Conservation (phyloP, 2,329 filamentous ascomycete species). For the Xylaria sp. region DNA sequence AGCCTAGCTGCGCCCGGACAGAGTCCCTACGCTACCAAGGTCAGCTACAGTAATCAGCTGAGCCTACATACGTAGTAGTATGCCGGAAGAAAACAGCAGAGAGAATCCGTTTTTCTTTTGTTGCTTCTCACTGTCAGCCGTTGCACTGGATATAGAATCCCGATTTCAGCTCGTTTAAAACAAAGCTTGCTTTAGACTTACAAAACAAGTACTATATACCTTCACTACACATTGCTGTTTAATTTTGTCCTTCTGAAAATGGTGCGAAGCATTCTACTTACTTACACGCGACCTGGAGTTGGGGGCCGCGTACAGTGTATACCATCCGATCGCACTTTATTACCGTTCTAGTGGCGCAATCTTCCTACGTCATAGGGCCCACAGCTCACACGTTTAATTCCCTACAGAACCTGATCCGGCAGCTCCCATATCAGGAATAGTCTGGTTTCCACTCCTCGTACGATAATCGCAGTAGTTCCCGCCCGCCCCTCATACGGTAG, state of each 20-base stretch:
- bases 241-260: neutral
- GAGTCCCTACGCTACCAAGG: too few relatives aligned
- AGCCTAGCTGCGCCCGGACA: too few relatives aligned
- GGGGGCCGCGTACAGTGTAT: slow-evolving; percentile 10
- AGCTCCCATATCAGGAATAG: slow-evolving; percentile 25
- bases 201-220: neutral
- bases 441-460: slow-evolving; percentile 13
- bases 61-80: too few relatives aligned
- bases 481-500: slow-evolving; percentile 9
- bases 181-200: neutral
- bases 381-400: neutral
- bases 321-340: slow-evolving; percentile 21
- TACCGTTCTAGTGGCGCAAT: slow-evolving; percentile 24
- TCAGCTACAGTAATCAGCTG: too few relatives aligned
- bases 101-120: neutral
- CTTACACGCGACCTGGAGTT: neutral
- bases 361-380: slow-evolving; percentile 25
- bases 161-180: neutral
- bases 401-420: slow-evolving; percentile 19
- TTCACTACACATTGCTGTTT: too few relatives aligned
- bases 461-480: slow-evolving; percentile 23
- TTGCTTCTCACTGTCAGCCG: neutral
- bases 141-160: neutral
- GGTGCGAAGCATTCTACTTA: neutral
- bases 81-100: too few relatives aligned